Conservation (phyloP, 2,329 filamentous ascomycete genomes). For the Aspergillus niger region DNA sequence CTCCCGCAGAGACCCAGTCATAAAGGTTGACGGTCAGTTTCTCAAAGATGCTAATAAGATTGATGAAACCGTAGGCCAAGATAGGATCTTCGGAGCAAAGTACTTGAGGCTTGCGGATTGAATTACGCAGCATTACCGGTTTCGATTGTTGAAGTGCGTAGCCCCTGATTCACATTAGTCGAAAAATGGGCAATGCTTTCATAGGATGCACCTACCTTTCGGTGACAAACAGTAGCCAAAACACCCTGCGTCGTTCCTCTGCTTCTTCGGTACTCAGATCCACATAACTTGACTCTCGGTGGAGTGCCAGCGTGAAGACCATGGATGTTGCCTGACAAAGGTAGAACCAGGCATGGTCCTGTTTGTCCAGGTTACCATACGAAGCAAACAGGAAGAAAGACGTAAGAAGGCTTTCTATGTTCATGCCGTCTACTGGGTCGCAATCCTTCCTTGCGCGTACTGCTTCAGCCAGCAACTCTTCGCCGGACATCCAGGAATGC, state of each 20-base stretch:
- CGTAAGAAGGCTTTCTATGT: constrained; percentile 56
- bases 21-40: constrained; percentile 41
- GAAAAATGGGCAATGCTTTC: not conserved
- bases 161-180: constrained; percentile 49
- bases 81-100: constrained; percentile 58
- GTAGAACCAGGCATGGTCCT: constrained; percentile 78
- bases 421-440: constrained; percentile 45
- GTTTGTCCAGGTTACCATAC: constrained; percentile 69
- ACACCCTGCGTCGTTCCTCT: constrained; percentile 66
- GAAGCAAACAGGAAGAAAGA: constrained; percentile 78
- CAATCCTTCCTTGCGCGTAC: constrained; percentile 48
- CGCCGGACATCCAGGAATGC: constrained; percentile 63
- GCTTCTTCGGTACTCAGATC: constrained; percentile 54
- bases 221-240: constrained; percentile 71
- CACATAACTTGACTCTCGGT: constrained; percentile 55
- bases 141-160: constrained; percentile 72
- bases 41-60: constrained; percentile 43
- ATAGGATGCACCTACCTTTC: constrained; percentile 58
- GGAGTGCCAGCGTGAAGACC: constrained; percentile 46
- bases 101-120: constrained; percentile 64
- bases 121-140: constrained; percentile 69
- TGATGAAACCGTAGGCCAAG: constrained; percentile 43
- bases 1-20: constrained; percentile 42
- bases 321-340: constrained; percentile 75
- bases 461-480: constrained; percentile 67